Base-by-base conservation (phyloP, 495 filamentous ascomycete species). In the Sordaria brevicollis region DNA sequence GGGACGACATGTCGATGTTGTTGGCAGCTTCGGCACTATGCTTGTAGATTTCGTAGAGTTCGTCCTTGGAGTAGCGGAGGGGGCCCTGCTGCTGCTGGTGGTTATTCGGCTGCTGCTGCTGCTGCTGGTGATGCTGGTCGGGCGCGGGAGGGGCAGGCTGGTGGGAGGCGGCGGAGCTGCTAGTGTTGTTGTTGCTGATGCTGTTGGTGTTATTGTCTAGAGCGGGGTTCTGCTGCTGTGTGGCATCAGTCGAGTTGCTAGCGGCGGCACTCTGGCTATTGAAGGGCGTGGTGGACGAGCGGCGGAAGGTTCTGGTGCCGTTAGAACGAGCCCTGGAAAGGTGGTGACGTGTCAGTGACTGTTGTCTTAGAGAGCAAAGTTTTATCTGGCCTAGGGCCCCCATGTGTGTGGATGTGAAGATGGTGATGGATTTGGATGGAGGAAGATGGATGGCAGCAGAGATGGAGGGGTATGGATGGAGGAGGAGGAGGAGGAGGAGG, bases 221-320 rank as follows among this genome's bases (percentile, higher is more conserved):
- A 65, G 35, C 49, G 39, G 69, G 70, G 43, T 68, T 65, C 65
- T 74, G n/a, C n/a, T n/a, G n/a, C n/a, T n/a, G 74, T 65, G 74
- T 65, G 19, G 68, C 31, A 33, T 76, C 73, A 67, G 69, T 67
- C 21, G 71, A 17, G 68, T 70, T 76, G 49, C 49, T 62, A 35
- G 75, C 72, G 31, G 69, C 38, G 25, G 70, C 62, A 39, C 70
- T 69, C 68, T 82, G 81, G 74, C 70, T 82, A 68, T 31, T 62
- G 49, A 81, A 82, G 65, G 84, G 83, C 7, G 83, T 85, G 57
- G 84, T 84, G 3, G 93, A 95, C 31, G 91, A 84, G 71, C 93
- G 90, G 69, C 93, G 92, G 79, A 96, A 93, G 70, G 93, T 96
- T 69, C 93, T 87, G 49, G 92, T 94, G 70, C 92, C 92, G 77